Evolutionary conservation across 495 filamentous ascomycete species (phyloP).

Genomic region (Durotheca rogersii): DNA sequence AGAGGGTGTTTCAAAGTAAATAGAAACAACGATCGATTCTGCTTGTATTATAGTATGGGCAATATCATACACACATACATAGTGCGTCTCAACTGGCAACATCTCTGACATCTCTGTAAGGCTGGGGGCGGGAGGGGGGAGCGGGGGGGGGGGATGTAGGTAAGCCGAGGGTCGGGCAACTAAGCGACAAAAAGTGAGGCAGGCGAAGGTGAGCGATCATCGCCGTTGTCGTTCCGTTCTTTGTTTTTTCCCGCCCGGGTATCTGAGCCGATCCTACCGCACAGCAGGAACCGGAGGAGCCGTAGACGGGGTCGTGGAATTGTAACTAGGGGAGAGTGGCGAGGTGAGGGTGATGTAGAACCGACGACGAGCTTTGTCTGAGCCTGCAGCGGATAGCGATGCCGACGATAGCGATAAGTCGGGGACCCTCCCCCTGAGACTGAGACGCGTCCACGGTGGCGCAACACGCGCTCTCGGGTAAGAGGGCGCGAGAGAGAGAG

Average conservation of each 20-base stretch:
- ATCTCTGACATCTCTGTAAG: slow-evolving; percentile 14
- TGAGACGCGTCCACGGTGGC: too few relatives aligned
- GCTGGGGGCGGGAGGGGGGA: slow-evolving; percentile 6
- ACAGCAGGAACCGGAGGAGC: slow-evolving; percentile 9
- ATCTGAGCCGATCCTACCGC: slow-evolving; percentile 21
- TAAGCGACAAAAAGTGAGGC: background rate
- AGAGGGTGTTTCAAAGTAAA: slow-evolving; percentile 9
- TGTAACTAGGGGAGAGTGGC: background rate
- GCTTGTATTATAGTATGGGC: background rate
- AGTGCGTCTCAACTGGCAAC: slow-evolving; percentile 2
- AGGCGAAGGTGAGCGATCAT: background rate
- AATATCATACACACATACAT: too few relatives aligned
- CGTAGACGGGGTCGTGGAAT: slow-evolving; percentile 20
- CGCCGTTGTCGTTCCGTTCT: background rate
- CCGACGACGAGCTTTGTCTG: too few relatives aligned
- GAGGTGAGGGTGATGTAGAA: too few relatives aligned
- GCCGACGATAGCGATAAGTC: too few relatives aligned
- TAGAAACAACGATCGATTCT: slow-evolving; percentile 6
- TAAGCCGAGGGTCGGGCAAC: too few relatives aligned
- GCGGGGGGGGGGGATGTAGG: background rate
- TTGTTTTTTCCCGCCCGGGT: slow-evolving; percentile 11
- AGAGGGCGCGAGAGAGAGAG: too few relatives aligned
- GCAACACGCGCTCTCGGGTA: too few relatives aligned
- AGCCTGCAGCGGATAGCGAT: too few relatives aligned
- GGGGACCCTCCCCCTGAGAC: too few relatives aligned